Conservation (phyloP, 2,329 filamentous ascomycete genomes). For the Coniosporium tulheliwenetii region DNA sequence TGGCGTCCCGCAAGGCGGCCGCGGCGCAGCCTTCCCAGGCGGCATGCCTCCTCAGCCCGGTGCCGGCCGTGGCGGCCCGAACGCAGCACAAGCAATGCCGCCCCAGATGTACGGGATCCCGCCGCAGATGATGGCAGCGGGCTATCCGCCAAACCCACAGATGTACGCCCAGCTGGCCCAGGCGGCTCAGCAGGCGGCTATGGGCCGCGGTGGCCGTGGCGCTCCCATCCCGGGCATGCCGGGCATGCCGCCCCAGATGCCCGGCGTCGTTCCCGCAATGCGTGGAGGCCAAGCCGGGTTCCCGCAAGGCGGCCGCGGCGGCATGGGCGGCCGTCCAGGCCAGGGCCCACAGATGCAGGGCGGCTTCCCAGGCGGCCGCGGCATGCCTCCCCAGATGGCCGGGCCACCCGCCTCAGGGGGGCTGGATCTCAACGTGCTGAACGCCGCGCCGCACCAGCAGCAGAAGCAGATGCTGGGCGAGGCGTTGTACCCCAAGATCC, state of each 20-base stretch:
- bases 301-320: conserved; percentile 20
- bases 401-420: conserved; percentile 14
- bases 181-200: conserved; percentile 46
- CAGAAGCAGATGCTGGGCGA: conserved; percentile 99
- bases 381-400: conserved; percentile 3
- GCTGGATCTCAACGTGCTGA: conserved; percentile 36
- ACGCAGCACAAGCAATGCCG: conserved; percentile 65
- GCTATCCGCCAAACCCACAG: conserved; percentile 67
- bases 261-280: conserved; percentile 17
- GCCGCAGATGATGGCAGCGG: conserved; percentile 42
- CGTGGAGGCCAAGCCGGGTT: conserved; percentile 19
- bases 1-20: conserved; percentile 57
- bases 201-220: conserved; percentile 46
- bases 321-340: conserved; percentile 11
- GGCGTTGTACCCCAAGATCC: conserved; percentile 96
- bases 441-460: conserved; percentile 46
- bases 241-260: conserved; percentile 48
- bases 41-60: conserved; percentile 71
- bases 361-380: background rate
- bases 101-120: conserved; percentile 75
- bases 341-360: conserved; percentile 5
- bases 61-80: conserved; percentile 69
- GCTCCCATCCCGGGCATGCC: conserved; percentile 54
- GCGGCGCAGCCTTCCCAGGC: conserved; percentile 71
- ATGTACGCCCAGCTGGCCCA: conserved; percentile 67